A percentile compares a stretch with the other conserved stretches of the same genome.
Conservation (phyloP, 2,329 filamentous ascomycete genomes). For the Phialemonium atrogriseum region DNA sequence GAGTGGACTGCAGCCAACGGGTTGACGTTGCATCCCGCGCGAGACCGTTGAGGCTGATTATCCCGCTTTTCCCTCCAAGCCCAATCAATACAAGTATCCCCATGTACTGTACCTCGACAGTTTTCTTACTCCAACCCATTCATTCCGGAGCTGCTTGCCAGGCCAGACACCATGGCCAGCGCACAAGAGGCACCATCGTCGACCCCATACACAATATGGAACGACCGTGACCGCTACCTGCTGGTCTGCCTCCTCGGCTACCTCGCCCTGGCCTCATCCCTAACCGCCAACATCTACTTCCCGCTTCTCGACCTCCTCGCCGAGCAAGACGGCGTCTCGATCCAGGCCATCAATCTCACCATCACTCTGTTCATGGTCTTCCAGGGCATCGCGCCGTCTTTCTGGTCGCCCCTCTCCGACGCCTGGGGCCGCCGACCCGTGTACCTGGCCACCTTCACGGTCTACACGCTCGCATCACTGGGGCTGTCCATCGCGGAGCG, state of each 20-base stretch:
- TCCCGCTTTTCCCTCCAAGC: no score
- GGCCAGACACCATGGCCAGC: no score
- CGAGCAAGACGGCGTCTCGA: slow-evolving; percentile 17
- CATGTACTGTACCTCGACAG: no score
- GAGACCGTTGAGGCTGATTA: no score
- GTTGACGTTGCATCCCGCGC: no score
- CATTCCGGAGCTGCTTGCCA: no score
- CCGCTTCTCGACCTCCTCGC: slow-evolving; percentile 24
- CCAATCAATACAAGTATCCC: no score
- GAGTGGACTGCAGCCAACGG: no score
- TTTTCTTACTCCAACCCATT: no score
- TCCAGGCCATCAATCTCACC: slow-evolving; percentile 29
- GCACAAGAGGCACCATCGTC: no score
- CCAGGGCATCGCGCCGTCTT: slow-evolving; percentile 47
- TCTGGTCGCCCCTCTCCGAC: slow-evolving; percentile 50
- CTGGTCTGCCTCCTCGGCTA: slow-evolving; percentile 10
- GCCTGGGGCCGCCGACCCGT: slow-evolving; percentile 47
- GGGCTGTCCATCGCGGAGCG: slow-evolving; percentile 42
- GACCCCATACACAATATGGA: no score
- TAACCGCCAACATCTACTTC: slow-evolving; percentile 35
- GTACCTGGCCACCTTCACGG: slow-evolving; percentile 43
- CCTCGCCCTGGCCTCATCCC: slow-evolving; percentile 7
- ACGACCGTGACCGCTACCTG: no score
- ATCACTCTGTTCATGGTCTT: slow-evolving; percentile 50
- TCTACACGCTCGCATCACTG: slow-evolving; percentile 46